Conservation (phyloP, 768 basidiomycete genomes). For the Xerocomus brunneocitrinus region DNA sequence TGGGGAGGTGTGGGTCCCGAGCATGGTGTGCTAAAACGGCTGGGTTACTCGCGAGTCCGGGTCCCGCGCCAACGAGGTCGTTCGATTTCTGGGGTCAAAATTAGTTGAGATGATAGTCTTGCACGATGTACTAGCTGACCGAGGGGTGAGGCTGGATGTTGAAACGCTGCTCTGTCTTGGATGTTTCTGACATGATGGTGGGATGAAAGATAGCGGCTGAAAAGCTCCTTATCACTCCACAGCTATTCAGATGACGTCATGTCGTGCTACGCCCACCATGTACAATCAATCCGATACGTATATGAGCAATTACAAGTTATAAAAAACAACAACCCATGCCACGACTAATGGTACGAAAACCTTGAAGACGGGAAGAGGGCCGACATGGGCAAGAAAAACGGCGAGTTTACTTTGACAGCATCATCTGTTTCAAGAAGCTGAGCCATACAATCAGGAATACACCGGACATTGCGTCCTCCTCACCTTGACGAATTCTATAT, state of each 20-base stretch:
- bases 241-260: conserved; percentile 16
- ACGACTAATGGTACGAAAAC: neutral
- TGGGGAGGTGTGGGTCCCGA: conserved; percentile 49
- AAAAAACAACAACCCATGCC: neutral
- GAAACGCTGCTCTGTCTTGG: conserved; percentile 40
- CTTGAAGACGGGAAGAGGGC: conserved; percentile 5
- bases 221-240: neutral
- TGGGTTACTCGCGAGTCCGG: conserved; percentile 37
- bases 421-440: conserved; percentile 48
- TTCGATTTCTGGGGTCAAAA: conserved; percentile 35
- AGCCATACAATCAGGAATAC: conserved; percentile 2
- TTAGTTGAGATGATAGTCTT: neutral
- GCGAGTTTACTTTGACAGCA: conserved; percentile 57
- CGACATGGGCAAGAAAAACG: conserved; percentile 14
- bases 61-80: conserved; percentile 25
- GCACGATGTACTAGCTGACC: conserved; percentile 30
- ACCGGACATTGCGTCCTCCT: conserved; percentile 7
- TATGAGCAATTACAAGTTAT: conserved; percentile 8
- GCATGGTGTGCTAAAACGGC: conserved; percentile 44
- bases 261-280: neutral
- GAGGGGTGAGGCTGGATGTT: conserved; percentile 61
- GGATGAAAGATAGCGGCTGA: neutral
- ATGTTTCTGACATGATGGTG: conserved; percentile 20
- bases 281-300: neutral
- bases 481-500: conserved; percentile 73